Conservation (phyloP, 805 yeast species). For the Myxozyma mucilagina region DNA sequence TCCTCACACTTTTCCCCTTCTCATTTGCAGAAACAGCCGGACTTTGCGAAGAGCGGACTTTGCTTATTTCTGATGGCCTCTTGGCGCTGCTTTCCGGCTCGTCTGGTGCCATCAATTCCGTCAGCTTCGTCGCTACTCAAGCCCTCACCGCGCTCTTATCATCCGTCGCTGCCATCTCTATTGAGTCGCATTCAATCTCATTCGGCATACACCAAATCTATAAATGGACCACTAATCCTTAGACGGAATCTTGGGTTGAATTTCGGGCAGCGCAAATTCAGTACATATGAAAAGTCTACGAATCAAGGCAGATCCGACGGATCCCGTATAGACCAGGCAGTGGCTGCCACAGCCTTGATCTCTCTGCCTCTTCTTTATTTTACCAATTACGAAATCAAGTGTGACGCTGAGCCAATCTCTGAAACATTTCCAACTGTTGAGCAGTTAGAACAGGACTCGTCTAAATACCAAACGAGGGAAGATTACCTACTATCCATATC, state of each 20-base stretch:
- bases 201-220: too few relatives aligned
- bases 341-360: background rate
- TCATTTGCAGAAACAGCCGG: background rate
- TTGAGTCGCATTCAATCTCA: background rate
- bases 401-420: background rate
- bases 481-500: constrained; percentile 25
- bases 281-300: too few relatives aligned
- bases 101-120: background rate
- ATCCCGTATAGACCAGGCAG: background rate
- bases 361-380: background rate
- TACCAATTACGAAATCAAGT: background rate
- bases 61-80: background rate
- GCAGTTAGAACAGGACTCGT: constrained; percentile 6
- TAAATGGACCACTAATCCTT: too few relatives aligned
- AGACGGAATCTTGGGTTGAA: too few relatives aligned
- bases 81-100: background rate
- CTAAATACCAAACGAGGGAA: constrained; percentile 18
- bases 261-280: too few relatives aligned
- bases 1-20: background rate
- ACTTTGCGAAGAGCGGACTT: background rate
- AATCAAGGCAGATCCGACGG: background rate
- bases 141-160: background rate
- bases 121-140: background rate
- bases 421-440: constrained; percentile 17
- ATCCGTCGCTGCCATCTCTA: background rate